phyloP scores from a whole-genome alignment of 176 grass and related monocot genomes.

The Lolium perenne region DNA sequence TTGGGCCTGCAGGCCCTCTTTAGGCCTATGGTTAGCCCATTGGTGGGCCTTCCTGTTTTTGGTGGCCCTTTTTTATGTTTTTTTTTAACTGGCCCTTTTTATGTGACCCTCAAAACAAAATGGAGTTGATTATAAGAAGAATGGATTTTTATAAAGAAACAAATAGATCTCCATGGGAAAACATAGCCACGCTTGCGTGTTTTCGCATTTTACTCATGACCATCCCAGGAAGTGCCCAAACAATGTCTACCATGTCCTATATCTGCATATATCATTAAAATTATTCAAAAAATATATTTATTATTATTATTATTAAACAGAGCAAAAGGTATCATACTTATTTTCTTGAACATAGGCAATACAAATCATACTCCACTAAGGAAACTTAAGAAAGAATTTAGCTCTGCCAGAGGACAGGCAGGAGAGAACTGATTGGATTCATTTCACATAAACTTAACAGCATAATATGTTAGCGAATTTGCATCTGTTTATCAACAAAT shows the following conservation, averaged over 20 bases:
- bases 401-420: background rate
- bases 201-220: background rate
- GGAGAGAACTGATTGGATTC: background rate
- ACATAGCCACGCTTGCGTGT: too few species aligned
- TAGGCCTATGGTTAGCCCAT: background rate
- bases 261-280: background rate
- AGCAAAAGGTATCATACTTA: background rate
- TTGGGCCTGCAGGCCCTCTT: background rate
- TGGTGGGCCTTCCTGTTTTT: background rate
- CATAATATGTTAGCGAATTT: background rate
- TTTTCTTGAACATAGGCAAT: conserved; percentile 7
- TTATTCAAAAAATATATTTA: background rate
- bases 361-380: background rate
- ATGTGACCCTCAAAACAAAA: background rate
- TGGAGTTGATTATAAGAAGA: too few species aligned
- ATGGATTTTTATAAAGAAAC: too few species aligned
- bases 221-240: background rate
- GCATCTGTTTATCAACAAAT: background rate
- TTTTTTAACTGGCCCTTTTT: background rate
- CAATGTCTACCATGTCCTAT: background rate
- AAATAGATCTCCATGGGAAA: too few species aligned
- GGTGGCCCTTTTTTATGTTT: background rate
- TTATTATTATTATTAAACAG: too few species aligned
- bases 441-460: conserved; percentile 18
- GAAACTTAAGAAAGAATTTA: background rate